Conservation (phyloP, 257 asterid species). For the Solanum paucissectum region DNA sequence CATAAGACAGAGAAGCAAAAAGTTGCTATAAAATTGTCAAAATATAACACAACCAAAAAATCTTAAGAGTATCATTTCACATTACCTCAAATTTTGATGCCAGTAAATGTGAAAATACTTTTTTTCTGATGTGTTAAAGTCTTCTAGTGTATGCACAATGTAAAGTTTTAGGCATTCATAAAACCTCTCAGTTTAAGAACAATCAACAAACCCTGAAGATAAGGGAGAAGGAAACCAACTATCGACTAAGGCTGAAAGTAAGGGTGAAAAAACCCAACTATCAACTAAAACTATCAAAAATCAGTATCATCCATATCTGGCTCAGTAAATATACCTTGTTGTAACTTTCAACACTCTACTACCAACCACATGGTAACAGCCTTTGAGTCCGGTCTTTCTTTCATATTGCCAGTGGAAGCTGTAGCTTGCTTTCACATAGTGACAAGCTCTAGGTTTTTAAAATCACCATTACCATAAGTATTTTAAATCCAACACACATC, state of each 20-base stretch:
- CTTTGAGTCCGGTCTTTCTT: conserved; percentile 79
- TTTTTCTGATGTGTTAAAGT: neutral
- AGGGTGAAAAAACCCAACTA: neutral
- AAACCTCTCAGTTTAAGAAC: neutral
- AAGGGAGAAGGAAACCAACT: neutral
- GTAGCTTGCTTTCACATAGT: neutral
- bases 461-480: neutral
- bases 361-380: conserved; percentile 77
- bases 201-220: neutral
- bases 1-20: neutral
- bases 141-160: neutral
- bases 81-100: neutral
- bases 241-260: neutral
- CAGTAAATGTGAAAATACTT: neutral
- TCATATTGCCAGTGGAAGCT: conserved; percentile 51
- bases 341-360: conserved; percentile 60
- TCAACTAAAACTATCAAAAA: neutral
- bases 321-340: conserved; percentile 52
- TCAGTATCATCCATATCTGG: conserved; percentile 21
- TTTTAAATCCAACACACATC: neutral
- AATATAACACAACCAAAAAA: neutral
- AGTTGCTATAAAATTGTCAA: neutral
- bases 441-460: neutral
- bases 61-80: neutral
- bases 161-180: neutral